Percentiles rank a stretch among this genome's conserved stretches.
Conservation (phyloP, 1,284 basidiomycete species). For the Irpex lacteus region DNA sequence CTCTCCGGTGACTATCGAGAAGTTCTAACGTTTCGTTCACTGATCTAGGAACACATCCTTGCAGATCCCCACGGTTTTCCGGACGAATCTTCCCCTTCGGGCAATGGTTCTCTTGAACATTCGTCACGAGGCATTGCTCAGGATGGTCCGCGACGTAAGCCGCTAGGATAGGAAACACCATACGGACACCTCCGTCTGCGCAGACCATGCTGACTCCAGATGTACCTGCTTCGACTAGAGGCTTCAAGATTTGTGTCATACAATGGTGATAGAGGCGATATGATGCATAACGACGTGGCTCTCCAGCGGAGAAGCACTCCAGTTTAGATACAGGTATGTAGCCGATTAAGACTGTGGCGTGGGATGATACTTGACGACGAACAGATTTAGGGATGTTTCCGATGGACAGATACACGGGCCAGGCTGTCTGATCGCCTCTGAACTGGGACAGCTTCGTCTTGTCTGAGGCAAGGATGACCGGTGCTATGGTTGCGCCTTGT, state of each 20-base stretch:
- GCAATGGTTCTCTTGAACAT: constrained; percentile 19
- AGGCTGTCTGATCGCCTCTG: constrained; percentile 20
- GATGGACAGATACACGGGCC: constrained; percentile 24
- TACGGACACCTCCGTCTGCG: constrained; percentile 20
- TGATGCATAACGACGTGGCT: constrained; percentile 8
- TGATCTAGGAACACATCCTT: constrained; percentile 5
- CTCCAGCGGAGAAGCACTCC: constrained; percentile 14
- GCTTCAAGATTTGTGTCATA: constrained; percentile 20
- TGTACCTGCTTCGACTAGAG: constrained; percentile 19
- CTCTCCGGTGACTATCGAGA: background rate
- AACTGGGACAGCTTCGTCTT: constrained; percentile 19
- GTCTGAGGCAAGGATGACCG: constrained; percentile 20
- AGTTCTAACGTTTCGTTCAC: background rate
- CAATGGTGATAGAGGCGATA: constrained; percentile 27
- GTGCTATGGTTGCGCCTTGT: constrained; percentile 16
- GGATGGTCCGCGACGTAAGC: constrained; percentile 25
- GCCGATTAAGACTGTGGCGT: constrained; percentile 23
- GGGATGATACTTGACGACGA: constrained; percentile 17
- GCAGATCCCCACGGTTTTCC: constrained; percentile 14
- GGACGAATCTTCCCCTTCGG: constrained; percentile 16
- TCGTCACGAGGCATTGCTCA: constrained; percentile 22
- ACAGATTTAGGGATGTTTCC: constrained; percentile 21
- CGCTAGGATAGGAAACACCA: constrained; percentile 23
- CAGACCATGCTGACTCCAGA: constrained; percentile 24
- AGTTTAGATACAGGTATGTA: constrained; percentile 24